Conservation (phyloP, 2,329 filamentous ascomycete genomes). For the Alternaria alternata region DNA sequence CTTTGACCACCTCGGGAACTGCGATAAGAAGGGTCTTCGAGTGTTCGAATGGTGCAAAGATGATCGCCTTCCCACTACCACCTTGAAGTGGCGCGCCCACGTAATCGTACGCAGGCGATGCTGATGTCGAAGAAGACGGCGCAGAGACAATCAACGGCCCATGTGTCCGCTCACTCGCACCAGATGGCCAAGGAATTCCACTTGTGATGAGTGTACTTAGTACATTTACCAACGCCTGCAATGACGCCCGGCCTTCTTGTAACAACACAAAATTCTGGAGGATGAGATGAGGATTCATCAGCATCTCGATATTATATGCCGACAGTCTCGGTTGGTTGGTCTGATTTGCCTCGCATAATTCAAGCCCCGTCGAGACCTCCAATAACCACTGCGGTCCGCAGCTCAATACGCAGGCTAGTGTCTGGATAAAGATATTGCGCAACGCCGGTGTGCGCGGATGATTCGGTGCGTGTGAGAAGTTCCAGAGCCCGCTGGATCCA, state of each 20-base stretch:
- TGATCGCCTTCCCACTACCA: slow-evolving; percentile 36
- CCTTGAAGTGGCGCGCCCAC: background rate
- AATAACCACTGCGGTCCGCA: slow-evolving; percentile 52
- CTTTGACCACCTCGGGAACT: slow-evolving; percentile 39
- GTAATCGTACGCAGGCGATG: slow-evolving; percentile 5
- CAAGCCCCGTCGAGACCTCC: slow-evolving; percentile 43
- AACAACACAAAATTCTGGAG: slow-evolving; percentile 49
- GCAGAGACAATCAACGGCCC: slow-evolving; percentile 41
- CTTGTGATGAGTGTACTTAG: slow-evolving; percentile 35
- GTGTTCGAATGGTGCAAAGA: slow-evolving; percentile 45
- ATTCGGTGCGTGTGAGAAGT: slow-evolving; percentile 33
- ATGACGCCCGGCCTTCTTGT: slow-evolving; percentile 27
- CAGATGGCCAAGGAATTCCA: slow-evolving; percentile 45
- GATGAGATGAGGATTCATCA: slow-evolving; percentile 46
- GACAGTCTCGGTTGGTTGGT: slow-evolving; percentile 18
- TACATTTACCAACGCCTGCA: slow-evolving; percentile 30
- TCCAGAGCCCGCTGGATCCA: slow-evolving; percentile 28
- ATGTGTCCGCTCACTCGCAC: slow-evolving; percentile 40
- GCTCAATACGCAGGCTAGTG: slow-evolving; percentile 51
- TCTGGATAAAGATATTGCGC: slow-evolving; percentile 54
- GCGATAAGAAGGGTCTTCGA: slow-evolving; percentile 43
- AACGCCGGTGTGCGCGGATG: slow-evolving; percentile 50
- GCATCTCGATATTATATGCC: slow-evolving; percentile 30
- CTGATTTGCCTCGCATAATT: slow-evolving; percentile 30
- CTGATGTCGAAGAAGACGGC: slow-evolving; percentile 16